A percentile compares a stretch with the other conserved stretches of the same genome.
Conservation (phyloP, 768 basidiomycete genomes). For the Phallus indusiatus region DNA sequence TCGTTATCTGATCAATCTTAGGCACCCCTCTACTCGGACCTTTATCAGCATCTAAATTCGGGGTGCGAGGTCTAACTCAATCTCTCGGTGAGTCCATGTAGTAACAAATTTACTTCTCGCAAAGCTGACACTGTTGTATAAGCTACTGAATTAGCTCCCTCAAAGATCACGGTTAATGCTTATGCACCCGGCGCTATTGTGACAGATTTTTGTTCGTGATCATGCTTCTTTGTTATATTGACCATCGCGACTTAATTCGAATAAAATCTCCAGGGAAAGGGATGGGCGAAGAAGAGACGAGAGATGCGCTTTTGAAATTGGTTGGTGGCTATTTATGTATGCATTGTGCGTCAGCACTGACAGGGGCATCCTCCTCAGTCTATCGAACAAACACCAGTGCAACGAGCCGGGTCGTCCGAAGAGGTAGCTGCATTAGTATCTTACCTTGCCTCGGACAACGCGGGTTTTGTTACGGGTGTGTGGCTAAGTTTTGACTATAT, state of each 20-base stretch:
- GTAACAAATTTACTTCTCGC: too few species aligned
- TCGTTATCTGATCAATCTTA: too few species aligned
- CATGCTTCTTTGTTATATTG: too few species aligned
- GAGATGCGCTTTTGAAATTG: too few species aligned
- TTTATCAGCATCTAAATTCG: conserved; percentile 26
- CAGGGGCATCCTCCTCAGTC: background rate
- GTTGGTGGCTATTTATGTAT: too few species aligned
- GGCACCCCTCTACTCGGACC: too few species aligned
- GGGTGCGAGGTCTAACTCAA: conserved; percentile 22
- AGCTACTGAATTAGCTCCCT: conserved; percentile 24
- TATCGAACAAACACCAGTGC: conserved; percentile 11
- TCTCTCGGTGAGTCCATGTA: background rate
- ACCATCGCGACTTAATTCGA: too few species aligned
- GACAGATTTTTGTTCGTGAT: too few species aligned
- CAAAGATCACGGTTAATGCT: conserved; percentile 26
- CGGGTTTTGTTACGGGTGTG: conserved; percentile 21
- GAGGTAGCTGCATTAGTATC: conserved; percentile 24
- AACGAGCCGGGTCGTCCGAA: conserved; percentile 14
- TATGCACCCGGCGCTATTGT: conserved; percentile 23
- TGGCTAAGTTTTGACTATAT: background rate
- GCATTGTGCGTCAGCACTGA: background rate
- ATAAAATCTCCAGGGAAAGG: too few species aligned
- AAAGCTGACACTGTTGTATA: too few species aligned
- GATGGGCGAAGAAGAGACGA: too few species aligned
- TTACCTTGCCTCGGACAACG: conserved; percentile 22